Base-by-base conservation (phyloP, 345 rosid genomes). In the Erodium maritimum region DNA sequence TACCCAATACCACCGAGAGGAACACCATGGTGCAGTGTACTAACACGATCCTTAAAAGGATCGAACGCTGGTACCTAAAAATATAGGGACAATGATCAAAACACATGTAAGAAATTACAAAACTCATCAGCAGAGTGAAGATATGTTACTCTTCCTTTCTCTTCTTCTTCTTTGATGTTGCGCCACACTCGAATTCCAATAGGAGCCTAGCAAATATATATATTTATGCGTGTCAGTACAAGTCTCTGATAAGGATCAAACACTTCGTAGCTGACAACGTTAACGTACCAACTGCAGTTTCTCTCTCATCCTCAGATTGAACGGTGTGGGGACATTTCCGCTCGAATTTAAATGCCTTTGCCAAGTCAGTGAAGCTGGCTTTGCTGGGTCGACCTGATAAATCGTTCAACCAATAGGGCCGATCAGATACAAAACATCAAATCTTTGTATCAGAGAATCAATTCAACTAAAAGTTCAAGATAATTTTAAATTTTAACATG, bases 1-100 rank as follows among this genome's bases (percentile, higher is more conserved):
- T 84, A 87, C 95, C 95, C 95, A 66, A 87, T 80, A n/a, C 91
- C 88, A 0, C 95, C 95, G 66, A 87, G 55, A 63, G 95, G 88
- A 61, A 87, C 62, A 0, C 85, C 95, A 52, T 82, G 90, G 65
- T 78, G 82, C 67, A 86, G 72, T 1, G 86, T 75, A 56, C 74
- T n/a, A 60, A 59, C 66, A 23, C 65, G 90, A 70, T 77, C 82
- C 63, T 75, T 80, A 58, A 69, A 62, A 50, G 77, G 68, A 55
- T 86, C 84, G 52, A 80, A 83, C 59, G 83, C 73, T 9, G 88
- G 42, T 25, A 68, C 69, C 95, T 86, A 73, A 57, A 67, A 34
- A 62, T 24, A 21, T 37, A 60, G 56, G 55, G 19, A 34, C 53
- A 25, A 60, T 50, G 45, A 46, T 64, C 24, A 61, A 50, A 45